Conservation (phyloP, 495 filamentous ascomycete species). For the Clavariopsis aquatica region DNA sequence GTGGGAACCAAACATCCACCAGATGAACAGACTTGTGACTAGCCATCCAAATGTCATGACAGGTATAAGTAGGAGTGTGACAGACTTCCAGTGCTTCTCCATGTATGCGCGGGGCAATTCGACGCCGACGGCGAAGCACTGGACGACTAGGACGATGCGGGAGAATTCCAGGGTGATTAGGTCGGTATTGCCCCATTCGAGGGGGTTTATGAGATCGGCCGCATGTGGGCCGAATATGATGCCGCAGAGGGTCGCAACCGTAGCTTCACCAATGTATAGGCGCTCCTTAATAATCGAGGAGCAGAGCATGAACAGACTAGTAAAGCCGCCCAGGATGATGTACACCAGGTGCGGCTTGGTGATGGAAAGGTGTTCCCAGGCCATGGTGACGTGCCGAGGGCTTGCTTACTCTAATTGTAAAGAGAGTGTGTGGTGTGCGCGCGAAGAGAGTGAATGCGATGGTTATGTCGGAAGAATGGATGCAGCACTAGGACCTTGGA, state of each 20-base stretch:
- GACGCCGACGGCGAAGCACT: constrained; percentile 99
- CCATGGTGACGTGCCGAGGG: constrained; percentile 58
- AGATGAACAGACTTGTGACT: constrained; percentile 90
- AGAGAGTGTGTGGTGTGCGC: not conserved
- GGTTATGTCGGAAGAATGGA: constrained; percentile 30
- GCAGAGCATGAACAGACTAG: constrained; percentile 96
- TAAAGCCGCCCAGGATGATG: constrained; percentile 97
- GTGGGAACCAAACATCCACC: constrained; percentile 78
- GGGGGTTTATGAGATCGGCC: constrained; percentile 84
- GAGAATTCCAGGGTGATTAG: constrained; percentile 97
- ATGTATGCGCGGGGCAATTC: constrained; percentile 97
- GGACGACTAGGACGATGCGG: constrained; percentile 94
- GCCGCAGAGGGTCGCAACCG: constrained; percentile 91
- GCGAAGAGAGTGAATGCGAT: not conserved
- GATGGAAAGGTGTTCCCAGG: constrained; percentile 88
- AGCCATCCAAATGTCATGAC: constrained; percentile 99
- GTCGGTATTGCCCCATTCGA: constrained; percentile 87
- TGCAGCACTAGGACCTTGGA: constrained; percentile 7
- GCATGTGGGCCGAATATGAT: constrained; percentile 97
- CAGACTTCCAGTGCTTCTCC: constrained; percentile 96
- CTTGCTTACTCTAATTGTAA: not conserved
- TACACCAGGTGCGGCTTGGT: constrained; percentile 98
- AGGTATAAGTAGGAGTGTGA: constrained; percentile 81
- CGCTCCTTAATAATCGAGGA: constrained; percentile 97
- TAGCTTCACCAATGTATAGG: constrained; percentile 98